A percentile compares a stretch with the other conserved stretches of the same genome.
Conservation (phyloP, 305 asterid species). For the Rubia peregrina region DNA sequence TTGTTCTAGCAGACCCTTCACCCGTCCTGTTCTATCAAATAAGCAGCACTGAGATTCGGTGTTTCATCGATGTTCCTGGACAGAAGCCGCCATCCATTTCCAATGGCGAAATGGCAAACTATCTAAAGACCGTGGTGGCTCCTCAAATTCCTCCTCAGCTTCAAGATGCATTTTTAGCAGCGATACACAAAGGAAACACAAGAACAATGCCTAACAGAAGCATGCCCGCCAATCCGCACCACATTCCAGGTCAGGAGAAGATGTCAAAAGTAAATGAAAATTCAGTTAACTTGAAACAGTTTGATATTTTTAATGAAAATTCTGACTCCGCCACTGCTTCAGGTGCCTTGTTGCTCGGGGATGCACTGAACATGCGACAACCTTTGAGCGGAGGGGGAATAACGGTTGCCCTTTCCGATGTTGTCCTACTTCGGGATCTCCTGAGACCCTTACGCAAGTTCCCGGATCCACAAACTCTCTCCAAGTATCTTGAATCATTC, state of each 20-base stretch:
- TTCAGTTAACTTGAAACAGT: neutral
- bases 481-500: constrained; percentile 67
- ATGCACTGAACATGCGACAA: constrained; percentile 80
- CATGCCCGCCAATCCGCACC: constrained; percentile 76
- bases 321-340: neutral
- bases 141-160: constrained; percentile 28
- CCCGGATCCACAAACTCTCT: constrained; percentile 36
- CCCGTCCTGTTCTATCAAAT: constrained; percentile 58
- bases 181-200: constrained; percentile 57
- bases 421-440: constrained; percentile 70
- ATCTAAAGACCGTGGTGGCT: constrained; percentile 54
- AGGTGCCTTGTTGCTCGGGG: constrained; percentile 64
- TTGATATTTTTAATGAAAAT: too few species aligned
- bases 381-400: constrained; percentile 89
- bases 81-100: constrained; percentile 63
- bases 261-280: neutral
- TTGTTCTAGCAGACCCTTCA: constrained; percentile 58
- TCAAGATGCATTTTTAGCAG: constrained; percentile 42
- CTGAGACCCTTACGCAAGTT: constrained; percentile 46
- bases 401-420: constrained; percentile 74
- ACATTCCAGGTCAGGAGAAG: constrained; percentile 39
- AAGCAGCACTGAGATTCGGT: constrained; percentile 70
- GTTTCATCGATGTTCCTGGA: constrained; percentile 64
- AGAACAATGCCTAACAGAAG: constrained; percentile 74
- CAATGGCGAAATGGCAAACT: constrained; percentile 61